Evolutionary conservation across 179 eudicot species (phyloP).

Genomic region (Corrigiola litoralis): DNA sequence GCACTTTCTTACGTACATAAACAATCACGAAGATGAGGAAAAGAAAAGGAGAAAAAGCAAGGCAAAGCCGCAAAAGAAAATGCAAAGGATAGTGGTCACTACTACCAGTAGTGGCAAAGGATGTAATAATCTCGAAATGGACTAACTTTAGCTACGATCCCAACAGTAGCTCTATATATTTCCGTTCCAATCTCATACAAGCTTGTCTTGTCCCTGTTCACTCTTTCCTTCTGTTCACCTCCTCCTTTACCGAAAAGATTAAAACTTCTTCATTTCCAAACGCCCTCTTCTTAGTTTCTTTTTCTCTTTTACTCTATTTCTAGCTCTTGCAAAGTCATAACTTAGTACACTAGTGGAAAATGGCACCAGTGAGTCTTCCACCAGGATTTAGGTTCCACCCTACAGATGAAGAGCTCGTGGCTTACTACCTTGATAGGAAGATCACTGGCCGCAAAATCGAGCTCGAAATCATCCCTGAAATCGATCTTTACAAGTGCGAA

Average conservation of each 20-base stretch:
- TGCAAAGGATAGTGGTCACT: constrained; percentile 1
- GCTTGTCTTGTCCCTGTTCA: constrained; percentile 28
- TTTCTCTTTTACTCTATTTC: not conserved
- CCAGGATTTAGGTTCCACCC: constrained; percentile 60
- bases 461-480: constrained; percentile 52
- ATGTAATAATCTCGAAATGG: constrained; percentile 10
- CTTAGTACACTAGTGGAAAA: not conserved
- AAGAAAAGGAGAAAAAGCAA: not conserved
- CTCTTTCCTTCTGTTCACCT: not conserved
- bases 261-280: not conserved
- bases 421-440: constrained; percentile 51
- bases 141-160: constrained; percentile 34
- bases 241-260: not conserved
- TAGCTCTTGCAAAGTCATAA: not conserved
- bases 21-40: constrained; percentile 8
- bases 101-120: constrained; percentile 14
- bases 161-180: constrained; percentile 35
- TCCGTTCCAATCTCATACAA: constrained; percentile 21
- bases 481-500: constrained; percentile 50
- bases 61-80: constrained; percentile 18
- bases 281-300: not conserved
- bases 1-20: constrained; percentile 13
- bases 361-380: constrained; percentile 49
- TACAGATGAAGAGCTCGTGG: constrained; percentile 54
- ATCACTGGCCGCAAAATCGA: constrained; percentile 47